phyloP scores from a whole-genome alignment of 2,329 filamentous ascomycete species.

The Corynespora cassiicola region DNA sequence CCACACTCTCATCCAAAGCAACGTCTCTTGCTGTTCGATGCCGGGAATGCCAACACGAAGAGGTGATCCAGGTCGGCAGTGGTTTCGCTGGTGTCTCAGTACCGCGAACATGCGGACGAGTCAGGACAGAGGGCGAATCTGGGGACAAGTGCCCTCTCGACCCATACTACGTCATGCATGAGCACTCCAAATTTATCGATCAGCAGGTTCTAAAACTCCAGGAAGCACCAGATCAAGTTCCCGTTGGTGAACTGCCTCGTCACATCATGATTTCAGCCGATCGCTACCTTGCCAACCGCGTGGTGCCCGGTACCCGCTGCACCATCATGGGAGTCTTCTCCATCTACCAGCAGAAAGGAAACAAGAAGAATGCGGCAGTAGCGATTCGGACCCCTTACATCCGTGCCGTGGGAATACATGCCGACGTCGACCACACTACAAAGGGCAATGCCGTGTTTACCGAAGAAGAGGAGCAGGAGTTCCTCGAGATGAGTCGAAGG shows the following conservation, averaged over 20 bases:
- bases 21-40: slow-evolving; percentile 87
- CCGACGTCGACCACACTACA: slow-evolving; percentile 85
- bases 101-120: slow-evolving; percentile 76
- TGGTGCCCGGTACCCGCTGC: slow-evolving; percentile 93
- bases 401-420: slow-evolving; percentile 88
- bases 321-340: slow-evolving; percentile 98
- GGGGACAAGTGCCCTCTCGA: slow-evolving; percentile 85
- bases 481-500: slow-evolving; percentile 85
- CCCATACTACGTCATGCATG: slow-evolving; percentile 94
- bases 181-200: slow-evolving; percentile 93
- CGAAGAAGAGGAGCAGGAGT: slow-evolving; percentile 97
- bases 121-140: slow-evolving; percentile 68
- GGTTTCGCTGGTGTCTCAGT: slow-evolving; percentile 89
- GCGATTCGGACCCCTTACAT: slow-evolving; percentile 96
- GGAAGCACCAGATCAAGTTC: slow-evolving; percentile 95
- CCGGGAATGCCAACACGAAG: slow-evolving; percentile 78
- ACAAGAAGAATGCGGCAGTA: slow-evolving; percentile 81
- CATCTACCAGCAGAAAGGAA: slow-evolving; percentile 92
- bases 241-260: slow-evolving; percentile 91
- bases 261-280: slow-evolving; percentile 98
- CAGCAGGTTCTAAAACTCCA: slow-evolving; percentile 98
- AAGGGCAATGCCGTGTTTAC: slow-evolving; percentile 86
- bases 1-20: slow-evolving; percentile 94
- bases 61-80: slow-evolving; percentile 75
- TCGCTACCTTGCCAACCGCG: slow-evolving; percentile 90